These are phyloP conservation scores for Tulasnella sp. DNA, from an alignment of 768 basidiomycete species.

Conservation along the genomic window DNA sequence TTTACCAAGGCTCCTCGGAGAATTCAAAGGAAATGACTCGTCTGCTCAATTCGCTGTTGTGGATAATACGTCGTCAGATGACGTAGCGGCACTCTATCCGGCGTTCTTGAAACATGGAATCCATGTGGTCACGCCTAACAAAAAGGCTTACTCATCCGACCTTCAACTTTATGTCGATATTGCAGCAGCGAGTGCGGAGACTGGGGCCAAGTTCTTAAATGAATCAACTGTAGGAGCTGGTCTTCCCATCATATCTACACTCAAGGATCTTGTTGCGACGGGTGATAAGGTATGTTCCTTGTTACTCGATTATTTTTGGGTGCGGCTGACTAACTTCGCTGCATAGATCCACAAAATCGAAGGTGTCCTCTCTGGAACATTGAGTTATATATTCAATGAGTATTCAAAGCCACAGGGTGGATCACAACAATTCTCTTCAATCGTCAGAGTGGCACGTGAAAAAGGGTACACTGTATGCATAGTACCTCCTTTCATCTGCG, in stretches of 20 bases:
- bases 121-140: slow-evolving; percentile 90
- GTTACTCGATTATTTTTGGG: not conserved
- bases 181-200: slow-evolving; percentile 40
- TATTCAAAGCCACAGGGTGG: slow-evolving; percentile 60
- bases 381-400: slow-evolving; percentile 98
- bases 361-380: slow-evolving; percentile 93
- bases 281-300: slow-evolving; percentile 66
- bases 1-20: slow-evolving; percentile 27
- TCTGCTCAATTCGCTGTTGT: slow-evolving; percentile 52
- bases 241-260: slow-evolving; percentile 76
- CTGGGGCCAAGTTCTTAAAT: slow-evolving; percentile 58
- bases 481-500: not conserved
- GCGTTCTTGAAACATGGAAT: slow-evolving; percentile 64
- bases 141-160: slow-evolving; percentile 82
- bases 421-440: slow-evolving; percentile 71
- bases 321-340: not conserved
- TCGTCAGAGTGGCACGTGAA: slow-evolving; percentile 76
- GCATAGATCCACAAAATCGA: slow-evolving; percentile 77
- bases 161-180: slow-evolving; percentile 57
- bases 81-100: slow-evolving; percentile 71
- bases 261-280: slow-evolving; percentile 83
- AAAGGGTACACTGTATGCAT: slow-evolving; percentile 78
- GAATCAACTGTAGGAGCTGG: slow-evolving; percentile 96
- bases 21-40: slow-evolving; percentile 35
- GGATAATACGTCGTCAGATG: slow-evolving; percentile 84